A percentile compares a stretch with the other conserved stretches of the same genome.
phyloP scores from a whole-genome alignment of 495 filamentous ascomycete species.

The Aspergillus diversus region DNA sequence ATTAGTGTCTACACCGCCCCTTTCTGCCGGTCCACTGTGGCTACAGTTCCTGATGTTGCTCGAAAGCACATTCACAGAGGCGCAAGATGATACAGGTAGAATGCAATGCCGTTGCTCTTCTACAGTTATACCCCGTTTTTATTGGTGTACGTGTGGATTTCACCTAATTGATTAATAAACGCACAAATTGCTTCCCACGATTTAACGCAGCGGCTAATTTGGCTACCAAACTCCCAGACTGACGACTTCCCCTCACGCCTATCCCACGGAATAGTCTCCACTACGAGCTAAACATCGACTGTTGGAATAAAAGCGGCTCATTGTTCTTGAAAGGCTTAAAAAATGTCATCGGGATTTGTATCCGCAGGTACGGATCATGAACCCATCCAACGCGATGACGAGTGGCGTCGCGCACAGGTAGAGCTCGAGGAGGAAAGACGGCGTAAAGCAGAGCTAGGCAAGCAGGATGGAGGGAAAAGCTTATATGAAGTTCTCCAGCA shows the following conservation, averaged over 20 bases:
- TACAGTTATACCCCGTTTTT: background rate
- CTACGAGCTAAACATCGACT: background rate
- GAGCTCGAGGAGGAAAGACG: slow-evolving; percentile 72
- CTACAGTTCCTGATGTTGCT: background rate
- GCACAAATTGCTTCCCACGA: background rate
- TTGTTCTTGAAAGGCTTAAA: slow-evolving; percentile 3
- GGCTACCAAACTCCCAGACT: background rate
- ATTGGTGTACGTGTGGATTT: background rate
- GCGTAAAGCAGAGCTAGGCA: slow-evolving; percentile 59
- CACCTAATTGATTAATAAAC: background rate
- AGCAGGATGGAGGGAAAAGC: slow-evolving; percentile 66
- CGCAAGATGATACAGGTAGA: background rate
- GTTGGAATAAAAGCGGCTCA: background rate
- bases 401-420: slow-evolving; percentile 76
- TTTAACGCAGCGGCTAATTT: background rate
- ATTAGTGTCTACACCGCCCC: slow-evolving; percentile 13
- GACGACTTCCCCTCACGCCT: background rate
- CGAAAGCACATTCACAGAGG: background rate
- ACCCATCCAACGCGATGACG: slow-evolving; percentile 62
- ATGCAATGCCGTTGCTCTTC: background rate
- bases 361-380: slow-evolving; percentile 78
- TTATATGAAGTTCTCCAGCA: slow-evolving; percentile 87
- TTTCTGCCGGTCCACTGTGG: slow-evolving; percentile 23
- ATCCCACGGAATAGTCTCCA: background rate
- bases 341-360: slow-evolving; percentile 87